A percentile compares a stretch with the other conserved stretches of the same genome.
Evolutionary conservation across 2,329 filamentous ascomycete genomes (phyloP).

Genomic region (Verticillium dahliae): DNA sequence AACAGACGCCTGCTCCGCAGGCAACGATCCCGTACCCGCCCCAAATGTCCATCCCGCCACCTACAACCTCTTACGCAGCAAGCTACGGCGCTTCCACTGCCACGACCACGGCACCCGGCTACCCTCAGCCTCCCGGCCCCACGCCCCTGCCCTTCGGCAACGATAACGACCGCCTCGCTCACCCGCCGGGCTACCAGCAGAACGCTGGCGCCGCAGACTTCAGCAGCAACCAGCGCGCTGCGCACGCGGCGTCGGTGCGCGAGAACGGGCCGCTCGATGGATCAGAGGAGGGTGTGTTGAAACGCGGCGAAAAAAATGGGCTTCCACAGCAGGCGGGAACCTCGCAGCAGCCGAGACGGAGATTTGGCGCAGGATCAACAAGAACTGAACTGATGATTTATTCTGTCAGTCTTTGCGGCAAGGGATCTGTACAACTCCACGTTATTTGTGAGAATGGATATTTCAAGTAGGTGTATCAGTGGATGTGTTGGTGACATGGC

Average conservation of each 20-base stretch:
- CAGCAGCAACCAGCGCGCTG: slow-evolving; percentile 37
- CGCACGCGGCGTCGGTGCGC: slow-evolving; percentile 24
- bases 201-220: slow-evolving; percentile 46
- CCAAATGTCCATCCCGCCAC: slow-evolving; percentile 46
- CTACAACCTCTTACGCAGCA: slow-evolving; percentile 30
- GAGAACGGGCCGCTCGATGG: slow-evolving; percentile 17
- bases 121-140: slow-evolving; percentile 18
- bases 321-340: slow-evolving; percentile 48
- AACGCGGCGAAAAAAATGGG: slow-evolving; percentile 51
- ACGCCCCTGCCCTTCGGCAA: slow-evolving; percentile 16
- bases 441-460: not conserved
- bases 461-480: not conserved
- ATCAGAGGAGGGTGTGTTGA: slow-evolving; percentile 43
- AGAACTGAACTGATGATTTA: slow-evolving; percentile 29
- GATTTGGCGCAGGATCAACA: slow-evolving; percentile 59
- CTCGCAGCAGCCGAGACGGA: slow-evolving; percentile 53
- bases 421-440: too few species aligned
- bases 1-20: slow-evolving; percentile 23
- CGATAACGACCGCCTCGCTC: slow-evolving; percentile 25
- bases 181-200: slow-evolving; percentile 52
- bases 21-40: slow-evolving; percentile 30
- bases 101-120: slow-evolving; percentile 27
- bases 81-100: slow-evolving; percentile 34
- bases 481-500: too few species aligned
- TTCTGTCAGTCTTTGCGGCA: too few species aligned